These are phyloP conservation scores for Coemansia sp. DNA, from an alignment of 192 early-diverging fungal species.

Conservation along the genomic window DNA sequence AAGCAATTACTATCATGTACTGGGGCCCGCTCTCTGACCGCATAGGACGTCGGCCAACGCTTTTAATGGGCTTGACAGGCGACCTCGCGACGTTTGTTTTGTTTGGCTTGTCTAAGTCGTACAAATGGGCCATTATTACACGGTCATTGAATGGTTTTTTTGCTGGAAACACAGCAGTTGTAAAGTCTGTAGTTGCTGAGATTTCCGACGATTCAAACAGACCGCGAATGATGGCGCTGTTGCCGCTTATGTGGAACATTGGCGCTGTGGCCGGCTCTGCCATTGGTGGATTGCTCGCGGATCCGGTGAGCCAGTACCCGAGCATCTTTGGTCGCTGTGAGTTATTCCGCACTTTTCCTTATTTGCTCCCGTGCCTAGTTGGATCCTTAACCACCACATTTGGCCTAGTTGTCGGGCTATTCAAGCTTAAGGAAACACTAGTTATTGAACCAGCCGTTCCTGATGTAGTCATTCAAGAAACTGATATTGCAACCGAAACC, in stretches of 20 bases:
- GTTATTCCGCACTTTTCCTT: constrained; percentile 67
- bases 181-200: too few relatives aligned
- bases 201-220: constrained; percentile 78
- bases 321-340: constrained; percentile 54
- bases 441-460: neutral
- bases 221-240: constrained; percentile 67
- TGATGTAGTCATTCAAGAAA: too few relatives aligned
- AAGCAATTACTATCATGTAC: too few relatives aligned
- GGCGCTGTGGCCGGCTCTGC: constrained; percentile 64
- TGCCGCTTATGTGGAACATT: constrained; percentile 67
- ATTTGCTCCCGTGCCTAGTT: constrained; percentile 76
- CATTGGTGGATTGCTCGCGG: constrained; percentile 70
- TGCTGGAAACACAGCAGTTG: too few relatives aligned
- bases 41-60: too few relatives aligned
- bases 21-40: too few relatives aligned
- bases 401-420: constrained; percentile 62
- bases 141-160: too few relatives aligned
- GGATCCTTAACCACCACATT: constrained; percentile 59
- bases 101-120: too few relatives aligned
- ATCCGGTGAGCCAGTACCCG: constrained; percentile 69
- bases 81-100: too few relatives aligned
- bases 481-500: too few relatives aligned
- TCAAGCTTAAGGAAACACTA: constrained; percentile 60
- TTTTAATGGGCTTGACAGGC: too few relatives aligned
- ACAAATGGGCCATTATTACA: too few relatives aligned